Conservation (phyloP, 2,329 filamentous ascomycete species). For the Colletotrichum lupini region DNA sequence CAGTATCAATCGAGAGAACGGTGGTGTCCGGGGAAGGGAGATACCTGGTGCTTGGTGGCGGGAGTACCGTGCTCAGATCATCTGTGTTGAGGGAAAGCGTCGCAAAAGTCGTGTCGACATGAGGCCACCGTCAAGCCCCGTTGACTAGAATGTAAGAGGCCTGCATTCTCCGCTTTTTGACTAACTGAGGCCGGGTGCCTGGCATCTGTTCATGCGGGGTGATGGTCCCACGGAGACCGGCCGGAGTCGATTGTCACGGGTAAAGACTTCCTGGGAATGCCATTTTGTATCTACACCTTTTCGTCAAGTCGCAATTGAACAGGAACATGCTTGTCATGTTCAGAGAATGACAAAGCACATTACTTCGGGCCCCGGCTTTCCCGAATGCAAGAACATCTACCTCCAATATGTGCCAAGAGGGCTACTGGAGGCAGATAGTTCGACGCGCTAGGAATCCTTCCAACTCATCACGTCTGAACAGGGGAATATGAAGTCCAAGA, state of each 20-base stretch:
- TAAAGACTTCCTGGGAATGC: neutral
- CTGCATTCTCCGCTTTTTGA: neutral
- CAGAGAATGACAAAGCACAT: neutral
- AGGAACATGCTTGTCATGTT: neutral
- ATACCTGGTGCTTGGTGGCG: too few relatives aligned
- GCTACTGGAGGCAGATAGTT: too few relatives aligned
- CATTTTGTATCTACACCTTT: too few relatives aligned
- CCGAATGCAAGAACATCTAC: neutral
- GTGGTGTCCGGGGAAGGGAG: too few relatives aligned
- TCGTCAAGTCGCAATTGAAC: neutral
- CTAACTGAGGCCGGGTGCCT: neutral
- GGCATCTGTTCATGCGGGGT: neutral
- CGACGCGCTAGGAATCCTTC: neutral
- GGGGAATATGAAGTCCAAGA: too few relatives aligned
- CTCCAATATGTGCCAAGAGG: too few relatives aligned
- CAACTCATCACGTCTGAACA: too few relatives aligned
- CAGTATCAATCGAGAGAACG: too few relatives aligned
- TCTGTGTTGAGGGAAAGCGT: too few relatives aligned
- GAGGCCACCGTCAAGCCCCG: neutral
- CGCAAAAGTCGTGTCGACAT: neutral
- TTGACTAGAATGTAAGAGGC: neutral
- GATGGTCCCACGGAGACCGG: conserved; percentile 10
- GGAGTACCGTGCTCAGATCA: too few relatives aligned
- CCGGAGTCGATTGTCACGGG: neutral
- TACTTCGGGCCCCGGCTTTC: neutral